Percentiles rank a stretch among this genome's conserved stretches.
phyloP scores from a whole-genome alignment of 2,329 filamentous ascomycete genomes.

The Pestalotiopsis sp. region DNA sequence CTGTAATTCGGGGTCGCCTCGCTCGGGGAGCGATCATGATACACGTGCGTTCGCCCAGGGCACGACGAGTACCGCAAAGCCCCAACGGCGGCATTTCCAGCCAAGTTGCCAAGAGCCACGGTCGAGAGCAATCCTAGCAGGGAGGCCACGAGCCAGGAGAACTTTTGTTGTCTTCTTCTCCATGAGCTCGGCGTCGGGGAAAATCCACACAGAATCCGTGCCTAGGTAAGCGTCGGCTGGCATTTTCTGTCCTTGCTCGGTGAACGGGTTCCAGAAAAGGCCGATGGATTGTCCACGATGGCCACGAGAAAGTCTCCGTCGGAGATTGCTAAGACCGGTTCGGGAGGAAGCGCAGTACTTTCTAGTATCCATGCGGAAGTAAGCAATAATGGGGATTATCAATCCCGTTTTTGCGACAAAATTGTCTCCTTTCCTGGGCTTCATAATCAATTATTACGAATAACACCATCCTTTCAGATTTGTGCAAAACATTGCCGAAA shows the following conservation, averaged over 20 bases:
- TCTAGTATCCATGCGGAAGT: neutral
- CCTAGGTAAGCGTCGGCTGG: neutral
- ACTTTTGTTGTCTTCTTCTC: neutral
- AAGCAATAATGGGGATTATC: neutral
- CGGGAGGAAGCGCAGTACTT: neutral
- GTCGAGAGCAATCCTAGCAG: neutral
- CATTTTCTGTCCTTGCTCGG: neutral
- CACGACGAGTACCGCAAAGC: neutral
- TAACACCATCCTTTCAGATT: too few relatives aligned
- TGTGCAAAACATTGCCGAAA: neutral
- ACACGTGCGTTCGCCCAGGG: neutral
- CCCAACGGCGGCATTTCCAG: neutral
- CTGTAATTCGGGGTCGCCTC: neutral
- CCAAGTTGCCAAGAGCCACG: neutral
- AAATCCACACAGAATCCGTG: neutral
- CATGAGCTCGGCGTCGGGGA: neutral
- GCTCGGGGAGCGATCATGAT: neutral
- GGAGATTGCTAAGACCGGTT: neutral
- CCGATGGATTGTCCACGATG: neutral
- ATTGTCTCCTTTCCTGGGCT: neutral
- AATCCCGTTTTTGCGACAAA: neutral
- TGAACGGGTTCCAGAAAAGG: neutral
- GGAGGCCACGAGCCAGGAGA: neutral
- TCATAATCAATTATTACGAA: neutral
- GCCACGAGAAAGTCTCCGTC: neutral